Base-by-base conservation (phyloP, 805 yeast species). In the Spathaspora boniae region DNA sequence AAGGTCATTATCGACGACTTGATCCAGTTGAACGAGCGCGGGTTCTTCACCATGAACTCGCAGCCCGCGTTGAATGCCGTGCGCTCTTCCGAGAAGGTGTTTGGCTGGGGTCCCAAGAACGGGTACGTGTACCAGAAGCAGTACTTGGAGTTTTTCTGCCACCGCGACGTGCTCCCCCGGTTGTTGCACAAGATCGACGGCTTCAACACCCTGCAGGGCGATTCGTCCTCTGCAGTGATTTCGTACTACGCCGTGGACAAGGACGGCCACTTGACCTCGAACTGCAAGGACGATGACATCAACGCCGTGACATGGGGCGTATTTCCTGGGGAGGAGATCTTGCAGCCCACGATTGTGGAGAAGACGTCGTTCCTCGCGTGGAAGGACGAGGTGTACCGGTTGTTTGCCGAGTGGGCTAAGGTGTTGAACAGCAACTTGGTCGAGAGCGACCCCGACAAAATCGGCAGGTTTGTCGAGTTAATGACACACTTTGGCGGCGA, bases 271-370 rank as follows among this genome's bases (percentile, higher is more conserved):
- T 65, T 88, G 36, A 44, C 56, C 14, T 76, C 95, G 33, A 89
- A 89, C 58, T 78, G 87, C 31, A 73, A 73, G 16, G 80, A 76
- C 29, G 86, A 80, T 24, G 83, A 79, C 43, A 88, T 94, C 44
- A 89, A 86, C 54, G 96, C 98, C 6, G 97, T 91, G 38, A 91
- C 98, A 14, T 91, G 98, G 98, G 98, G 98, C 44, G 87, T 89
- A 37, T 88, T 86, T 78, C 97, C 98, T 18, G 96, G 96, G 25
- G 83, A 82, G 53, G 97, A 91, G 63, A 84, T 91, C 36, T 72
- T 86, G 44, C 98, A 91, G 65, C 97, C 98, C 34, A 91, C 98
- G 0, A 87, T 91, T 56, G 97, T 91, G 15, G 98, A 91, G 58
- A 82, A 80, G 52, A 78, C 81, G 25, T 86, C 96, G 2, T 91